phyloP scores from a whole-genome alignment of 2,329 filamentous ascomycete species.

The Colletotrichum euphorbiae region DNA sequence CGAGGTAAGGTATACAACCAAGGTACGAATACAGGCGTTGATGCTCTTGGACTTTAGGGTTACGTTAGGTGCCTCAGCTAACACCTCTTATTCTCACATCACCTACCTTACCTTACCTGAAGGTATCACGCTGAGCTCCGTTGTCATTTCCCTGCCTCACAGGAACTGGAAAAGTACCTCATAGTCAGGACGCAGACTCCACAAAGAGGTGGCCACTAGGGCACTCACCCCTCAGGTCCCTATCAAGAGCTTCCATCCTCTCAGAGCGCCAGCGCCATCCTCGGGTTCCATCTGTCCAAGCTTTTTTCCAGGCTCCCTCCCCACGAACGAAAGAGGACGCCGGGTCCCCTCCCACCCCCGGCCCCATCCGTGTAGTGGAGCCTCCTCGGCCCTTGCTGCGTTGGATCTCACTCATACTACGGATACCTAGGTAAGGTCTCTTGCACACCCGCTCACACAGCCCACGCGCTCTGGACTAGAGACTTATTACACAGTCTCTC shows the following conservation, averaged over 20 bases:
- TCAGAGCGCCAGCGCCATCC: conserved; percentile 6
- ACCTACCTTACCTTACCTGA: neutral
- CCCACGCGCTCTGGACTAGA: neutral
- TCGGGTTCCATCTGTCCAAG: conserved; percentile 36
- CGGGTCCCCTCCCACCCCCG: conserved; percentile 36
- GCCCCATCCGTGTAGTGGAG: conserved; percentile 36
- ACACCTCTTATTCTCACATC: too few species aligned
- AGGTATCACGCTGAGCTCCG: too few species aligned
- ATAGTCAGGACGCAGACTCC: too few species aligned
- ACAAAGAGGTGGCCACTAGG: too few species aligned
- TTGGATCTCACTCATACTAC: too few species aligned
- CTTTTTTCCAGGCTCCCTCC: conserved; percentile 36
- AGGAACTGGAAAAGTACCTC: too few species aligned
- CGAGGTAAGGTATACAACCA: neutral
- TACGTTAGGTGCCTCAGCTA: neutral
- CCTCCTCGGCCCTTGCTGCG: conserved; percentile 32
- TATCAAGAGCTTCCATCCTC: neutral
- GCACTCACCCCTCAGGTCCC: neutral
- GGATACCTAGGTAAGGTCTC: too few species aligned
- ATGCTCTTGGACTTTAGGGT: neutral
- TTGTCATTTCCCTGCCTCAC: too few species aligned
- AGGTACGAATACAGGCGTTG: neutral
- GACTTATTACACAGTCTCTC: conserved; percentile 6
- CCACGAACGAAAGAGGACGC: conserved; percentile 20
- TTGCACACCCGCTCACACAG: too few species aligned